Evolutionary conservation across 768 basidiomycete species (phyloP), one percentile per base, ranked within the genome.

Genomic region (Xerocomellus intermedius): DNA sequence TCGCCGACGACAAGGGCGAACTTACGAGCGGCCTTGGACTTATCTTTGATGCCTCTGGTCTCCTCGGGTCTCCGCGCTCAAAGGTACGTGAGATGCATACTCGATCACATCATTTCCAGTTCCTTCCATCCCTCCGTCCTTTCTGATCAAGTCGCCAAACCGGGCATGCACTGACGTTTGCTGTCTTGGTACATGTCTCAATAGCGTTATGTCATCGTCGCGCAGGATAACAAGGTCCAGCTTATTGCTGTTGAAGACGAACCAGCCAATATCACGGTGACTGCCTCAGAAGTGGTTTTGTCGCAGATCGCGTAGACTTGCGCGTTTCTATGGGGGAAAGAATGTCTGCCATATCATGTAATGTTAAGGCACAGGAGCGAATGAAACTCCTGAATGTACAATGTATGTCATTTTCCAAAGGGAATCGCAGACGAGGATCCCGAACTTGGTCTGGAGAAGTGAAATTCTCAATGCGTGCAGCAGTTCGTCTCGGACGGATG

Each of bases 31-130:
- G 74, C 8, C 65, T 84, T 43, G 87, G 87, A 2, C 76, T 87
- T 14, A 57, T 82, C 36, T 85, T 86, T 56, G 84, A 89, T 57
- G 86, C 81, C 1, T 77, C 83, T 9, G 71, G 74, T 4, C 64
- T 83, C 14, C 79, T 93, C 14, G 90, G 89, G 19, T 80, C 79
- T 10, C 81, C 81, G 1, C 85, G 90, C 42, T 80, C 85, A 47
- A 86, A 85, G 79, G 85, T 82, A 60, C 32, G 69, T 24, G 1
- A 21, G 0, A 19, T 12, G 19, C 33, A 17, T 26, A 7, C n/a
- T 36, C 5, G 26, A 22, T 26, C 4, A 28, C 2, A 28, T 8
- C 2, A 30, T 30, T 26, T 10, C 5, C 5, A 2, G 32, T 33
- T 16, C 28, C 4, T 44, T 35, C n/a, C 13, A 13, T 43, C 22